Conservation (phyloP, 768 basidiomycete genomes). For the Coprinellus micaceus region DNA sequence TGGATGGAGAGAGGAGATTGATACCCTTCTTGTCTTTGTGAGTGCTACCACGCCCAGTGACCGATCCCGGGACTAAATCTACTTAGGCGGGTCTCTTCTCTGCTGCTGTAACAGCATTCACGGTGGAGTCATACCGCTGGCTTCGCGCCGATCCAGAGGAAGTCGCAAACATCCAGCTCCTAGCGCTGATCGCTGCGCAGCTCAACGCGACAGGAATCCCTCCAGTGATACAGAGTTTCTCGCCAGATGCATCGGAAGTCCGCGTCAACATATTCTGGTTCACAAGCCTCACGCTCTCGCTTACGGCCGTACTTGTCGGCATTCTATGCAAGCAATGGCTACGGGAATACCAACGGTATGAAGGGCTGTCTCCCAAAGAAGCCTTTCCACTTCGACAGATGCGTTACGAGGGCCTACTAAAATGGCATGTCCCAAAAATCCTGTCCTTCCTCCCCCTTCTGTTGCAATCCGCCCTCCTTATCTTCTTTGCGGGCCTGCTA, state of each 20-base stretch:
- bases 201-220: not conserved
- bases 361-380: slow-evolving; percentile 16
- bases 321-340: slow-evolving; percentile 24
- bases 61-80: not conserved
- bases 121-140: slow-evolving; percentile 6
- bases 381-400: slow-evolving; percentile 15
- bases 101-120: slow-evolving; percentile 9
- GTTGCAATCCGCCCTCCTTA: slow-evolving; percentile 6
- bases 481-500: slow-evolving; percentile 11
- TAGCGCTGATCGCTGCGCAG: slow-evolving; percentile 2
- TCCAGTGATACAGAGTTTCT: not conserved
- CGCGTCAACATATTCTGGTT: slow-evolving; percentile 20
- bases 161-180: not conserved
- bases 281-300: slow-evolving; percentile 18
- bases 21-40: slow-evolving; percentile 12
- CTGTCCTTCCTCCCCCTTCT: slow-evolving; percentile 8
- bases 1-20: slow-evolving; percentile 21
- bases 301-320: slow-evolving; percentile 19
- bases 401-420: slow-evolving; percentile 9
- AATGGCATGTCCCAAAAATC: slow-evolving; percentile 8
- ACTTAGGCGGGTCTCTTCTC: slow-evolving; percentile 14
- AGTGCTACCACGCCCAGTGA: not conserved
- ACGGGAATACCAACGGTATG: slow-evolving; percentile 19
- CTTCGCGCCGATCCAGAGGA: slow-evolving; percentile 4
- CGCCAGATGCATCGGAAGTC: slow-evolving; percentile 7